A percentile compares a stretch with the other conserved stretches of the same genome.
These are phyloP conservation scores for Boletus huronensis DNA, from an alignment of 768 basidiomycete genomes.

Conservation along the genomic window DNA sequence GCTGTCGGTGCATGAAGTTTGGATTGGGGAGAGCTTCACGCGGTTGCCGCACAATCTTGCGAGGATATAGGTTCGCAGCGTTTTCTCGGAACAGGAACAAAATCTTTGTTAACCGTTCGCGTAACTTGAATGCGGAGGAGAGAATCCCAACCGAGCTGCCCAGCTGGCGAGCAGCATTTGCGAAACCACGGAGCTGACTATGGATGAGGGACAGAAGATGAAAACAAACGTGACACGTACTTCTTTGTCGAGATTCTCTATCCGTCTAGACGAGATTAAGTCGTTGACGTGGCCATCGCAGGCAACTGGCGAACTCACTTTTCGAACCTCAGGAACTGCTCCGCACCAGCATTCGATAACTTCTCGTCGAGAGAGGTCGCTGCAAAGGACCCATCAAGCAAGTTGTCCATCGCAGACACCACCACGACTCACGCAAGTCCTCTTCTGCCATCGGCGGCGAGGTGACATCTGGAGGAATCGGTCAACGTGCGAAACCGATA, in stretches of 20 bases:
- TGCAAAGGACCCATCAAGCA: conserved; percentile 13
- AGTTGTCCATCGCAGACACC: not conserved
- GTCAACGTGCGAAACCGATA: conserved; percentile 6
- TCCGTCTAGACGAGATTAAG: conserved; percentile 32
- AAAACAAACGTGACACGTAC: conserved; percentile 17
- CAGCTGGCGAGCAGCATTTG: conserved; percentile 52
- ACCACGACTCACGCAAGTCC: conserved; percentile 35
- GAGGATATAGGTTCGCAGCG: conserved; percentile 54
- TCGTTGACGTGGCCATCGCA: not conserved
- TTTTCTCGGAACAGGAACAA: conserved; percentile 52
- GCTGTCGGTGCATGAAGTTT: conserved; percentile 32
- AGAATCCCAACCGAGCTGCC: conserved; percentile 56
- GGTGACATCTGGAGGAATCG: conserved; percentile 18
- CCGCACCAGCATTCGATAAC: conserved; percentile 47
- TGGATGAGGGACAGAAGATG: conserved; percentile 11
- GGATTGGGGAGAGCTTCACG: conserved; percentile 38
- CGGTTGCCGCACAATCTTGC: conserved; percentile 40
- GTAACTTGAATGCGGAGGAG: conserved; percentile 50
- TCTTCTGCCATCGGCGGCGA: conserved; percentile 41
- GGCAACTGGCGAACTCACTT: conserved; percentile 30
- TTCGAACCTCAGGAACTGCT: conserved; percentile 46
- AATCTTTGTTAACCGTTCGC: conserved; percentile 49
- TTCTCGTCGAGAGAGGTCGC: conserved; percentile 49
- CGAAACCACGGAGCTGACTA: conserved; percentile 47
- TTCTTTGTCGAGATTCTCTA: conserved; percentile 49